Evolutionary conservation across 1,284 basidiomycete species (phyloP).

Genomic region (Termitomyces sp.): DNA sequence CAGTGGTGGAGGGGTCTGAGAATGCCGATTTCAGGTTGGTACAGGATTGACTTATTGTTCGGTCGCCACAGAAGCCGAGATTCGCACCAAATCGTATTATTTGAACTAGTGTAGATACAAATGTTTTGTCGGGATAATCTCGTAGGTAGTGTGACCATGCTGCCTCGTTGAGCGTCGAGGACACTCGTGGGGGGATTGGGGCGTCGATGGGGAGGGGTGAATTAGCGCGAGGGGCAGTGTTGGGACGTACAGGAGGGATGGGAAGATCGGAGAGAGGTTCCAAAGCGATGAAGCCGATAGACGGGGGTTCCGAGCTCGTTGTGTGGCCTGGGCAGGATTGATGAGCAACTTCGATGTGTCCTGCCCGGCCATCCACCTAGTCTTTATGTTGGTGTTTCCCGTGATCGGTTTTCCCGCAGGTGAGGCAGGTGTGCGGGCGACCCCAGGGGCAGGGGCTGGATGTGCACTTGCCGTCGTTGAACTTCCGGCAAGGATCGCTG

Average conservation of each 20-base stretch:
- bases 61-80: background rate
- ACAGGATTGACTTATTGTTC: background rate
- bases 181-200: background rate
- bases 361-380: no score
- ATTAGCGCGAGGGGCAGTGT: no score
- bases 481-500: background rate
- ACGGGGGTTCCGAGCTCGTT: background rate
- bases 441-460: background rate
- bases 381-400: background rate
- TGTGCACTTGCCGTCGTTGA: constrained; percentile 1
- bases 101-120: no score
- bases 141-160: background rate
- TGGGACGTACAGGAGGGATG: background rate
- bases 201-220: background rate
- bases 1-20: background rate
- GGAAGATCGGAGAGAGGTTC: background rate
- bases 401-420: background rate
- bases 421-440: background rate
- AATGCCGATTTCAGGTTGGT: background rate
- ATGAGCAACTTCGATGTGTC: no score
- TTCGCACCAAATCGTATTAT: no score
- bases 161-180: background rate
- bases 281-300: background rate
- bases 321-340: background rate
- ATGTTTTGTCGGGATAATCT: background rate